Base-by-base conservation (phyloP, 495 filamentous ascomycete genomes). In the Cercophora samala region DNA sequence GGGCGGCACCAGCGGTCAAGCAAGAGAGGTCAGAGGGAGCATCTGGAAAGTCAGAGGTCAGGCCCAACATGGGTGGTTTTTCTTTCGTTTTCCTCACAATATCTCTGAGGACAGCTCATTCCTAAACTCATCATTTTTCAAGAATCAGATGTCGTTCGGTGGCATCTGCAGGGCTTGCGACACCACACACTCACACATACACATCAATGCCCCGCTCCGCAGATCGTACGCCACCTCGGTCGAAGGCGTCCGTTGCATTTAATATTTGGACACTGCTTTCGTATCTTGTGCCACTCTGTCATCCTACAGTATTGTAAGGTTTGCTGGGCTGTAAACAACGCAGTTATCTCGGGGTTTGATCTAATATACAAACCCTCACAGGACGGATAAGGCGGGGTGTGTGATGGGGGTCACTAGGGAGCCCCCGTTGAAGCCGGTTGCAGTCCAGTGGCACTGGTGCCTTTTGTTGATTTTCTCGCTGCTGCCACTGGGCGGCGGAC, bases 171-270 rank as follows among this genome's bases (percentile, higher is more conserved):
- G 58, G 26, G 23, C 58, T 60, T 25, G 58, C 58, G 26, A 60
- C 58, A 60, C 58, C 58, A 60, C 58, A 56, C 58, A 60, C n/a
- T n/a, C 58, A 60, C 24, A 9, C 8, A 46, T 9, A 11, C 37
- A 46, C 37, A 46, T 46, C 37, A 46, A 46, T 46, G 37, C 37
- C 37, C 37, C 37, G 37, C 58, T 23, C 58, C 26, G 58, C 23
- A 23, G 58, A 60, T 60, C 24, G 23, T 60, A 26, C 58, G 58
- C 58, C 58, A 60, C 58, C 58, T 26, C 26, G 54, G 54, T 46
- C 37, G 37, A 46, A 46, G 37, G 15, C 37, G 37, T 46, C 37
- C 37, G 37, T 46, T 46, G 37, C 37, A 46, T 46, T 46, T 9
- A 46, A 46, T 46, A 46, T 13, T 13, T 46, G 37, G 15, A 18